phyloP scores from a whole-genome alignment of 495 filamentous ascomycete genomes.

The Apiosordaria backusii region DNA sequence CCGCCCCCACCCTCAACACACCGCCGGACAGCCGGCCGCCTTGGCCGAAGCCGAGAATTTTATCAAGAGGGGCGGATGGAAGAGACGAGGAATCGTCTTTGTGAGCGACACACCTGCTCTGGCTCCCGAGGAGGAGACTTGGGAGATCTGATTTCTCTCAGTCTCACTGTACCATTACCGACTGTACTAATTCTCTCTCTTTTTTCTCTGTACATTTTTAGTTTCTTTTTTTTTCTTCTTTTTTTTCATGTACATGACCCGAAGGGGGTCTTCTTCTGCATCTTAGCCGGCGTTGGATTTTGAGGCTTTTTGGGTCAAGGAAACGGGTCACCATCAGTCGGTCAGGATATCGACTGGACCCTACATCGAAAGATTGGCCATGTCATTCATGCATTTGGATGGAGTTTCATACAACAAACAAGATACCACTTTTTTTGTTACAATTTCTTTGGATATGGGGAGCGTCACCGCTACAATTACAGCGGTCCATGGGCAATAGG shows the following conservation, averaged over 20 bases:
- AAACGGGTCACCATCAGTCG: constrained; percentile 1
- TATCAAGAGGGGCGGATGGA: constrained; percentile 47
- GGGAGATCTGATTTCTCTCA: constrained; percentile 23
- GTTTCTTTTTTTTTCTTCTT: neutral
- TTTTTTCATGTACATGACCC: neutral
- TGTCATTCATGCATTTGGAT: constrained; percentile 3
- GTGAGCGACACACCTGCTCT: constrained; percentile 22
- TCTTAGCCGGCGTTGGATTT: constrained; percentile 1
- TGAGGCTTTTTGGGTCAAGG: neutral
- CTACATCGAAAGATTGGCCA: constrained; percentile 1
- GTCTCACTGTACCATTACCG: neutral
- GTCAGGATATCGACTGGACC: constrained; percentile 2
- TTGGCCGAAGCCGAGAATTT: constrained; percentile 36
- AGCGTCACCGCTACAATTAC: neutral
- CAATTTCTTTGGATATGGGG: neutral
- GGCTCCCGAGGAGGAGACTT: constrained; percentile 29
- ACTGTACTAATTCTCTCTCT: neutral
- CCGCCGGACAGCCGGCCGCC: constrained; percentile 6
- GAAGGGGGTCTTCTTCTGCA: neutral
- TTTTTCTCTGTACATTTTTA: neutral
- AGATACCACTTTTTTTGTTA: constrained; percentile 5
- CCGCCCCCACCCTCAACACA: constrained; percentile 12
- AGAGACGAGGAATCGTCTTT: constrained; percentile 48
- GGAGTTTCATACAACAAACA: neutral
- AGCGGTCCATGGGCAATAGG: neutral